A percentile compares a stretch with the other conserved stretches of the same genome.
Evolutionary conservation across 2,329 filamentous ascomycete genomes (phyloP).

Genomic region (Colletotrichum musicola): DNA sequence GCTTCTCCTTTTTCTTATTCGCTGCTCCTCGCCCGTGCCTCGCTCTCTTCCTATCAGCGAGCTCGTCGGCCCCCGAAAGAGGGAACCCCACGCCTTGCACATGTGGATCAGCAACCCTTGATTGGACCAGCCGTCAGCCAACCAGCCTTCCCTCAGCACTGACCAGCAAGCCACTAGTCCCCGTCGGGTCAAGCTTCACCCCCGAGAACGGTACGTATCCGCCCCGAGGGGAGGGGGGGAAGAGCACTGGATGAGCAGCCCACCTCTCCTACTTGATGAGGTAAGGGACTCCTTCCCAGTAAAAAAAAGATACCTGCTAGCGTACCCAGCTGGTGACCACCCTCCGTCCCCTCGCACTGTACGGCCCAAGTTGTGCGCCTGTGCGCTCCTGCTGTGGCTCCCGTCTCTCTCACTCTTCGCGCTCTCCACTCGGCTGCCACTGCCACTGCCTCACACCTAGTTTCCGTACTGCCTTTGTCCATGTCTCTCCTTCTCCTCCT

Average conservation of each 20-base stretch:
- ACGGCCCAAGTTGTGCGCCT: conserved; percentile 4
- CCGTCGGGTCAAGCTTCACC: neutral
- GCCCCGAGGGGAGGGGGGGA: too few species aligned
- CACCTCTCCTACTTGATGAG: neutral
- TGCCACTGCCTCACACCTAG: conserved; percentile 13
- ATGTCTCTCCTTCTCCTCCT: conserved; percentile 21
- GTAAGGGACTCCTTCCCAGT: too few species aligned
- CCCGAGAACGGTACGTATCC: conserved; percentile 6
- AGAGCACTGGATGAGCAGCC: too few species aligned
- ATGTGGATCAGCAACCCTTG: conserved; percentile 14
- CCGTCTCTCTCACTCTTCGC: conserved; percentile 8
- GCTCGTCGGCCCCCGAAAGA: conserved; percentile 26
- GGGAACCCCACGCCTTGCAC: conserved; percentile 34
- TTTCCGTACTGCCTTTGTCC: conserved; percentile 21
- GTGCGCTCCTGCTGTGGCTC: conserved; percentile 13
- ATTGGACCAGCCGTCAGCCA: conserved; percentile 9
- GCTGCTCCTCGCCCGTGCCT: neutral
- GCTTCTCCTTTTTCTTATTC: conserved; percentile 6
- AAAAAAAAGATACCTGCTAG: too few species aligned
- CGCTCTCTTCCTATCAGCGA: conserved; percentile 34
- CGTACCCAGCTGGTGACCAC: neutral
- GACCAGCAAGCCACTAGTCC: neutral
- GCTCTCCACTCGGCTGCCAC: conserved; percentile 9
- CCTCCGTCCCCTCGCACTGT: conserved; percentile 6
- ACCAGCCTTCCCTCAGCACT: conserved; percentile 14